Percentiles rank a stretch among this genome's conserved stretches.
Conservation (phyloP, 495 filamentous ascomycete genomes). For the Talaromyces adpressus region DNA sequence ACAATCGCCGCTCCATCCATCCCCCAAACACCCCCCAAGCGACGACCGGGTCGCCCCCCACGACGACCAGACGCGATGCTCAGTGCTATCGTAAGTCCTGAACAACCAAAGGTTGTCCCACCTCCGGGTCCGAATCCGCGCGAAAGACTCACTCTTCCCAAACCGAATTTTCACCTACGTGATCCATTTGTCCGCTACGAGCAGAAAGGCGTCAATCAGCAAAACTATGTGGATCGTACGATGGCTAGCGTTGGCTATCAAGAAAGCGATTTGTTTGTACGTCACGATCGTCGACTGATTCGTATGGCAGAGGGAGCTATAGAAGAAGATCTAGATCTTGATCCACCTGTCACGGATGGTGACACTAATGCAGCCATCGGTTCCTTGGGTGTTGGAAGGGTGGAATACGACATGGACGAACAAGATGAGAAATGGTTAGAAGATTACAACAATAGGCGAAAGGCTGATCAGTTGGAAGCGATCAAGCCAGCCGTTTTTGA, state of each 20-base stretch:
- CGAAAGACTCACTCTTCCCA: slow-evolving; percentile 58
- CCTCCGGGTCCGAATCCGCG: slow-evolving; percentile 60
- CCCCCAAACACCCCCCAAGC: slow-evolving; percentile 40
- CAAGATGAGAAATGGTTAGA: slow-evolving; percentile 97
- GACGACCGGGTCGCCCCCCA: slow-evolving; percentile 55
- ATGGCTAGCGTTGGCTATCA: slow-evolving; percentile 96
- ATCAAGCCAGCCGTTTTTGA: slow-evolving; percentile 94
- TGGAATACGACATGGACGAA: slow-evolving; percentile 99
- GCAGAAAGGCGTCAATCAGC: slow-evolving; percentile 50
- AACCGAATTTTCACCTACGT: slow-evolving; percentile 49
- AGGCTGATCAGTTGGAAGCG: slow-evolving; percentile 60
- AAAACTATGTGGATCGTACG: slow-evolving; percentile 76
- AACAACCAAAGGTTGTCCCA: slow-evolving; percentile 51
- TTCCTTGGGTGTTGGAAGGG: slow-evolving; percentile 55
- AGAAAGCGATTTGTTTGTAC: slow-evolving; percentile 79
- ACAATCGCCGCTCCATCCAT: slow-evolving; percentile 11
- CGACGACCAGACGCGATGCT: slow-evolving; percentile 55
- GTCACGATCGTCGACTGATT: slow-evolving; percentile 69
- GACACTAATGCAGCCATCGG: slow-evolving; percentile 46
- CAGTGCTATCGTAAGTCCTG: slow-evolving; percentile 50
- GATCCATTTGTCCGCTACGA: slow-evolving; percentile 58
- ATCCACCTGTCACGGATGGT: slow-evolving; percentile 51
- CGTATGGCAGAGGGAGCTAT: slow-evolving; percentile 68
- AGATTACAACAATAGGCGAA: slow-evolving; percentile 68
- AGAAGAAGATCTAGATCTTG: slow-evolving; percentile 76